Evolutionary conservation across 371 early-diverging fungal genomes (phyloP), one percentile per base, ranked within the genome.

Genomic region (Circinella umbellata): DNA sequence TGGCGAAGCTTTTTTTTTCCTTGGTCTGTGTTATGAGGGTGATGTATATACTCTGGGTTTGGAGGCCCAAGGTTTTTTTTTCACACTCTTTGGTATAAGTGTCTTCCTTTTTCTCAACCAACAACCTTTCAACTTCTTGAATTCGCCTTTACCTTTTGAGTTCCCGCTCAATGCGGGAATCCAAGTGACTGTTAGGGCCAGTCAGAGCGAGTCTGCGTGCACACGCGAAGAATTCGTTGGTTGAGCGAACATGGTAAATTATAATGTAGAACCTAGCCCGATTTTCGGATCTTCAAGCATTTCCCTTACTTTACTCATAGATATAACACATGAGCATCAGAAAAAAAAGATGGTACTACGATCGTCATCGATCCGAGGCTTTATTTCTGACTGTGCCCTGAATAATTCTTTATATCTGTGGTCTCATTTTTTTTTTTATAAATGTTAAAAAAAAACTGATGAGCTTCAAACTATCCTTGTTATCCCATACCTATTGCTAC

Each of bases 11-110:
- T 27, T 27, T 27, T 27, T 27, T 27, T 27, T 27, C 27, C 27
- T 27, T 27, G 27, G 27, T 9, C 1, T 42, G 11, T 9, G 42
- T 42, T 6, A 42, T 9, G 6, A 42, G 42, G 11, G 42, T 9
- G 42, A 42, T 42, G 11, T 42, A 42, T 11, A 42, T 42, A 42
- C 42, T 9, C 42, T 42, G 42, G 42, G 42, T 42, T 27, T 51
- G 51, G 51, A 51, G 51, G 51, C 51, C 51, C 51, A 51, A 51
- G 51, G 14, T 51, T 51, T 51, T 51, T 51, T 51, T 51, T 51
- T 51, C 17, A 42, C 42, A 42, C 42, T 51, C 17, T 14, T 51
- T 51, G 51, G 51, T 14, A 51, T 17, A 51, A 51, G 51, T 27
- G 27, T 27, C 27, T 27, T 17, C 51, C 15, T 17, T 42, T 42